Conservation (phyloP, 2,329 filamentous ascomycete genomes). For the Alternaria angustiovoidea region DNA sequence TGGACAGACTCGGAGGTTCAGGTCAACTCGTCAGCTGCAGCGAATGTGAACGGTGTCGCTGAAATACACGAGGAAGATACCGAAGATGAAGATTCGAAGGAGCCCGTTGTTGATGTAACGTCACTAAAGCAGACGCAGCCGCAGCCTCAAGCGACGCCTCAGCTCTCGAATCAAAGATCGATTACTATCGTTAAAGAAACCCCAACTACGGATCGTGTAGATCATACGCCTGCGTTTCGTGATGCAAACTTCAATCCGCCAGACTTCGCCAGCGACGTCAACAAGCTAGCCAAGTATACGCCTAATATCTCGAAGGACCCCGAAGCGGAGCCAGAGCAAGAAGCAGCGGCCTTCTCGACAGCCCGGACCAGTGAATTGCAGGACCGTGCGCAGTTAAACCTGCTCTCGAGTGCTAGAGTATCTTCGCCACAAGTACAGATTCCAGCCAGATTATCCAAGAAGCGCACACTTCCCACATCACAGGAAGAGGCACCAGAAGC, state of each 20-base stretch:
- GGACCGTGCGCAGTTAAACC: not conserved
- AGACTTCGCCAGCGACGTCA: not conserved
- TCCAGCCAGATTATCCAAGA: slow-evolving; percentile 15
- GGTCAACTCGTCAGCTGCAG: slow-evolving; percentile 41
- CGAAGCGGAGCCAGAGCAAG: not conserved
- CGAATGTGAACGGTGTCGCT: slow-evolving; percentile 8
- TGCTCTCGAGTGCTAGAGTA: not conserved
- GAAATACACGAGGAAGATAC: slow-evolving; percentile 28
- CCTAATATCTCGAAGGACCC: not conserved
- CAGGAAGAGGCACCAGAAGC: slow-evolving; percentile 1
- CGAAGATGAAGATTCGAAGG: slow-evolving; percentile 35
- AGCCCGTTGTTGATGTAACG: slow-evolving; percentile 30
- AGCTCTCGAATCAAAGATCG: slow-evolving; percentile 31
- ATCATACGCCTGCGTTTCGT: slow-evolving; percentile 1
- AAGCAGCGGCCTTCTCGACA: slow-evolving; percentile 22
- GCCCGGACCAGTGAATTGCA: slow-evolving; percentile 27
- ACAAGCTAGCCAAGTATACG: slow-evolving; percentile 1
- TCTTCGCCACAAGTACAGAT: slow-evolving; percentile 19
- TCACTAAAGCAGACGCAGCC: slow-evolving; percentile 20
- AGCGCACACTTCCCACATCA: slow-evolving; percentile 18
- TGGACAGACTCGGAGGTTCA: slow-evolving; percentile 37
- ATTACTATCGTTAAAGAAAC: slow-evolving; percentile 44
- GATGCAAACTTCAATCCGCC: slow-evolving; percentile 4
- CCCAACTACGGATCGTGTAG: slow-evolving; percentile 33
- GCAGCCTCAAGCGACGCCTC: slow-evolving; percentile 33